Evolutionary conservation across 345 rosid species (phyloP), one percentile per base, ranked within the genome.

Genomic region (Populus tremula): DNA sequence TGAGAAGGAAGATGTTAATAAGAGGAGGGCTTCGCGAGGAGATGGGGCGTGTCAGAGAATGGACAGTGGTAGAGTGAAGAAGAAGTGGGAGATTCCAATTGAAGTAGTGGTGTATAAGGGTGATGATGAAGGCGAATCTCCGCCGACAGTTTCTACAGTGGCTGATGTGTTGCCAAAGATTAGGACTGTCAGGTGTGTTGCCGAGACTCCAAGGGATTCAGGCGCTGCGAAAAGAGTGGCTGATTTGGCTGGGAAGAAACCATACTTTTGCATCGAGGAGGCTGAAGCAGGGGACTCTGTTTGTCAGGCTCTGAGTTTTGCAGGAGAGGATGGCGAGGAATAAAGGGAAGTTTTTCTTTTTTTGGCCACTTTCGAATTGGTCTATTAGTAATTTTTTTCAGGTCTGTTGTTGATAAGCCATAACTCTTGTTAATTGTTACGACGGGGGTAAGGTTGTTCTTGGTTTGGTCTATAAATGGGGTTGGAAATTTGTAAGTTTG

Each of bases 201-300:
- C 68, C 9, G 94, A 88, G 59, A 96, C 93, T 39, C 99, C 97
- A 20, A 86, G 98, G 69, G 97, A 93, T 75, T 96, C 99, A 2
- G 97, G 99, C 43, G 87, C 95, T 2, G 97, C 95, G 0, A 96
- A 92, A 79, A 87, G 99, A 79, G 97, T 90, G 76, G 90, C 94
- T 0, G 98, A 93, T 47, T 80, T 96, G 88, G 87, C 78, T 66
- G 87, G 90, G 68, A 93, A 78, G 86, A 90, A 89, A 73, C 76
- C 91, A 0, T 87, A 64, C 73, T 91, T 93, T 36, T 69, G 84
- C 35, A 82, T 18, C 21, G 83, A 81, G 43, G 78, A 67, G n/a
- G 75, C 64, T 4, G 69, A 5, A 3, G 49, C 77, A 59, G 84
- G 12, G 59, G 76, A 59, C 16, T 76, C 73, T 54, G 77, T 76